These are phyloP conservation scores for Exutisphaerella laricina DNA, from an alignment of 2,329 filamentous ascomycete genomes.

Conservation along the genomic window DNA sequence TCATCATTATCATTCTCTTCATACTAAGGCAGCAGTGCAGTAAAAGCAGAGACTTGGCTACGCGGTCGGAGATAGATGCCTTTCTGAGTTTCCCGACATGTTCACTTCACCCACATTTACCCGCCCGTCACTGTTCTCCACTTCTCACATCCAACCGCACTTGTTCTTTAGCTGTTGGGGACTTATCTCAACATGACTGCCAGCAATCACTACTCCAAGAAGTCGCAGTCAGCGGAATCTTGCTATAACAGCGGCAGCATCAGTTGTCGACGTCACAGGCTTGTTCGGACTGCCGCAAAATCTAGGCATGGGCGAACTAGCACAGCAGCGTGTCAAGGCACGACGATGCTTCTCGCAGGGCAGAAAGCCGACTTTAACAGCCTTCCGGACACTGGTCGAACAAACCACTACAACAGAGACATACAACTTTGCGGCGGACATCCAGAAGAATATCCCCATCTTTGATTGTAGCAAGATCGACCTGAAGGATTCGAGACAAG, in stretches of 20 bases:
- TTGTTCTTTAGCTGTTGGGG: no score
- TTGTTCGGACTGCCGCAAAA: slow-evolving; percentile 12
- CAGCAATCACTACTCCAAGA: not conserved
- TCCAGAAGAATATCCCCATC: slow-evolving; percentile 51
- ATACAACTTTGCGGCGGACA: slow-evolving; percentile 47
- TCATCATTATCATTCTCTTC: no score
- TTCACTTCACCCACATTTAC: no score
- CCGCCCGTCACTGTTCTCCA: no score
- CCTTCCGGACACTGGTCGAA: slow-evolving; percentile 22
- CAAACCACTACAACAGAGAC: slow-evolving; percentile 16
- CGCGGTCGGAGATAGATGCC: no score
- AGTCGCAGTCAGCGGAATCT: not conserved
- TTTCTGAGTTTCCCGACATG: no score
- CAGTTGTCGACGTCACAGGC: slow-evolving; percentile 8
- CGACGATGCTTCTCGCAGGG: slow-evolving; percentile 21
- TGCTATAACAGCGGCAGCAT: slow-evolving; percentile 7
- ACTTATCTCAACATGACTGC: no score
- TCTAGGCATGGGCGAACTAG: slow-evolving; percentile 22
- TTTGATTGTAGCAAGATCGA: slow-evolving; percentile 45
- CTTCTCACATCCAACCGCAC: no score
- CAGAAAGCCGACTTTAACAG: slow-evolving; percentile 19
- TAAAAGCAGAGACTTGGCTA: no score
- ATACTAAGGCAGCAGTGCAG: no score
- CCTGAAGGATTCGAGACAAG: slow-evolving; percentile 28
- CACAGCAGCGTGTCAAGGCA: slow-evolving; percentile 18